Conservation (phyloP, 2,329 filamentous ascomycete species). For the Chlorencoelia australis region DNA sequence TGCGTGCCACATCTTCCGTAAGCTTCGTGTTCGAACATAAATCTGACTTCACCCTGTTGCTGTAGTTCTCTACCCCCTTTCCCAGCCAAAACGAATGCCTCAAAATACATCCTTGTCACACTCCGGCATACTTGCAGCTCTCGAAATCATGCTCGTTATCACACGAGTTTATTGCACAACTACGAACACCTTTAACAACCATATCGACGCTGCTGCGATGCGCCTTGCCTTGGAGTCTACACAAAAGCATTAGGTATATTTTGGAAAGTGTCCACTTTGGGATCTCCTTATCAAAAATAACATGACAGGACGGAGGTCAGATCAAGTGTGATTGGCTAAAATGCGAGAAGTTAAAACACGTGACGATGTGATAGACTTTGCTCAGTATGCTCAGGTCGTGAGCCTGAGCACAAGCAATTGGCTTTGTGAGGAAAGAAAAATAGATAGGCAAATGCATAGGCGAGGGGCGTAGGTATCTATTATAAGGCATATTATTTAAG, state of each 20-base stretch:
- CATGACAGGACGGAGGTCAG: slow-evolving; percentile 2
- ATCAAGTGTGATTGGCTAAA: slow-evolving; percentile 4
- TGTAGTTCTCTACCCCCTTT: neutral
- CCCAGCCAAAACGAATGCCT: slow-evolving; percentile 2
- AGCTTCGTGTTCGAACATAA: slow-evolving; percentile 1
- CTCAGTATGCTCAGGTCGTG: too few species aligned
- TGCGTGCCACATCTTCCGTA: slow-evolving; percentile 1
- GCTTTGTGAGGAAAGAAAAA: too few species aligned
- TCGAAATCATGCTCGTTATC: slow-evolving; percentile 1
- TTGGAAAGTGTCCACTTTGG: slow-evolving; percentile 4
- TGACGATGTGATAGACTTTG: too few species aligned
- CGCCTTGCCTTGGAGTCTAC: slow-evolving; percentile 1
- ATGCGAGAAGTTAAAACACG: slow-evolving; percentile 4
- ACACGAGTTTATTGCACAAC: neutral
- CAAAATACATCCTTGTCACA: slow-evolving; percentile 1
- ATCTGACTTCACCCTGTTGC: slow-evolving; percentile 1
- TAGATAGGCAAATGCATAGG: too few species aligned
- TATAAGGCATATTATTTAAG: too few species aligned
- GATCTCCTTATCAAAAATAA: slow-evolving; percentile 2
- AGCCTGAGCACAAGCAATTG: too few species aligned
- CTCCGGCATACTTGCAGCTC: slow-evolving; percentile 1
- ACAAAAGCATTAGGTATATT: slow-evolving; percentile 5
- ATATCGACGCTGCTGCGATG: neutral
- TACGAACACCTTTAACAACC: slow-evolving; percentile 1
- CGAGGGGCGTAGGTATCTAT: too few species aligned